Percentiles rank a stretch among this genome's conserved stretches.
Evolutionary conservation across 2,329 filamentous ascomycete genomes (phyloP).

Genomic region (Colletotrichum salicis): DNA sequence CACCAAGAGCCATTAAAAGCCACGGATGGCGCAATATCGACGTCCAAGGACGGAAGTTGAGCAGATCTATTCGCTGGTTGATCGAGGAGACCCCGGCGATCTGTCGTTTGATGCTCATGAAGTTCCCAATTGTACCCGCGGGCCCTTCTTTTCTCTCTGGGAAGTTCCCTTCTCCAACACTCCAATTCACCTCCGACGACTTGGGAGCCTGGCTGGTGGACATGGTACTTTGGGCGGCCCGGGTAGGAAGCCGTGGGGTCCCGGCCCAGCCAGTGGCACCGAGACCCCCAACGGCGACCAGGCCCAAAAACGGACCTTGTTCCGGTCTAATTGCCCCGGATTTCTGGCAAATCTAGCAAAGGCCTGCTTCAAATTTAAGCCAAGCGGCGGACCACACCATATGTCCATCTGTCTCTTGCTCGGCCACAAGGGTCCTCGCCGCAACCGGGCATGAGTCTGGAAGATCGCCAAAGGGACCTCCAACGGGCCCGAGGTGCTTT

Average conservation of each 20-base stretch:
- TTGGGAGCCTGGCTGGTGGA: conserved; percentile 27
- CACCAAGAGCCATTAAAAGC: conserved; percentile 28
- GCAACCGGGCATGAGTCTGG: conserved; percentile 33
- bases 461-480: conserved; percentile 33
- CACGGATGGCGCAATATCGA: conserved; percentile 33
- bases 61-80: conserved; percentile 21
- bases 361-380: conserved; percentile 31
- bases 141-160: conserved; percentile 15
- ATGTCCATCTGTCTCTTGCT: conserved; percentile 22
- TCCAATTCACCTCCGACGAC: conserved; percentile 20
- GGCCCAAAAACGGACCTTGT: conserved; percentile 31
- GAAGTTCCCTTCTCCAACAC: conserved; percentile 26
- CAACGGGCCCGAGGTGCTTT: conserved; percentile 19
- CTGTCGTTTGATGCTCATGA: conserved; percentile 35
- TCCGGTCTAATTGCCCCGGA: conserved; percentile 37
- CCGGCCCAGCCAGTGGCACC: conserved; percentile 29
- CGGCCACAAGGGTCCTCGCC: conserved; percentile 34
- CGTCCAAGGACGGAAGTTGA: conserved; percentile 27
- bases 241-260: conserved; percentile 35
- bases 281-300: conserved; percentile 32
- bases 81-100: conserved; percentile 25
- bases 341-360: conserved; percentile 31
- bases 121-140: conserved; percentile 31
- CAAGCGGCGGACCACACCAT: conserved; percentile 21
- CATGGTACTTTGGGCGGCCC: conserved; percentile 32